Base-by-base conservation (phyloP, 1,139 yeast genomes). In the Kluyveromyces sp. region DNA sequence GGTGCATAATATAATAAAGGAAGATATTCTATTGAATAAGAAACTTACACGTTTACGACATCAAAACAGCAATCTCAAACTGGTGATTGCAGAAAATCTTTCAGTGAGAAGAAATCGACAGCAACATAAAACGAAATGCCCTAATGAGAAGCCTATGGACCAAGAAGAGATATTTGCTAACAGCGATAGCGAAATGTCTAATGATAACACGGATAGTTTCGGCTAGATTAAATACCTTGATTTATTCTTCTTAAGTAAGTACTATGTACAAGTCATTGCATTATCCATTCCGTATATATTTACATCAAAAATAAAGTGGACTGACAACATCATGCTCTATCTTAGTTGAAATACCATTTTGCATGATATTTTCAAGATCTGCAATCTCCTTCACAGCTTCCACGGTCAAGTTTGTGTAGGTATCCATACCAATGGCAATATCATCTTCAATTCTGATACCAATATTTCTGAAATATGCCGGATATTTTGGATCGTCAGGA, bases 361-460 rank as follows among this genome's bases (percentile, higher is more conserved):
- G 62, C 39, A 83, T 79, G 47, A 83, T 71, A 37, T 72, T 68
- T 60, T 90, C 96, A 37, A 90, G 78, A 59, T 89, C 97, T 1
- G 58, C 75, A 33, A 90, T 73, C 61, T 90, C 97, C 64, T 92
- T 92, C 8, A 81, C 83, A 36, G 97, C 92, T 50, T 84, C 90
- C 10, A 77, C 78, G 0, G 96, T 84, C 54, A 92, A 70, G 44
- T 81, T 79, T 25, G 81, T 83, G 53, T 73, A 75, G 2, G 67
- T 65, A 25, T 72, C 68, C 32, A 75, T 66, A 0, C 94, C 95
- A 30, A 92, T 81, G 0, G 85, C 92, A 32, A 86, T 74, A 62
- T 92, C 92, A 67, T 94, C 99, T 64, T 94, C 99, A 34, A 94
- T 85, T 58, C 99, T 78, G 28, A 94, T 83, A 2, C 98, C 99